Conservation (phyloP, 768 basidiomycete genomes). For the Mrakia hoshinonis region DNA sequence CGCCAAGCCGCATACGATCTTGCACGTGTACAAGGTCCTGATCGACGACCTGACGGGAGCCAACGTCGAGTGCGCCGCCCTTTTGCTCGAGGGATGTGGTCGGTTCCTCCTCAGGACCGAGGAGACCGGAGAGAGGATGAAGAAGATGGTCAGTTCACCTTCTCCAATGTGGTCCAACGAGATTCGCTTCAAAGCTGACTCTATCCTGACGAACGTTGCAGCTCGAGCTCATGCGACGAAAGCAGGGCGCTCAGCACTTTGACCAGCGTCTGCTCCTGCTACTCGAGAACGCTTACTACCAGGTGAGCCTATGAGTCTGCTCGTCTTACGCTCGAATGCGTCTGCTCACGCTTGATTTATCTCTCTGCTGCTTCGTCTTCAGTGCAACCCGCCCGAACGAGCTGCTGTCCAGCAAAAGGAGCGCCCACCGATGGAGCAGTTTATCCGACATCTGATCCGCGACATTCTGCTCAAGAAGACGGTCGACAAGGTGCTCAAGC, state of each 20-base stretch:
- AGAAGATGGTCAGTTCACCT: conserved; percentile 62
- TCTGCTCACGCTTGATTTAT: background rate
- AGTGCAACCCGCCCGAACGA: conserved; percentile 97
- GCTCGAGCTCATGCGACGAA: conserved; percentile 90
- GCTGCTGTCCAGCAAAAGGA: conserved; percentile 76
- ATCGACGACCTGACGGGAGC: conserved; percentile 87
- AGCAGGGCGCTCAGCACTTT: conserved; percentile 85
- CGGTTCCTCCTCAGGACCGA: conserved; percentile 80
- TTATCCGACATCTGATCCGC: conserved; percentile 88
- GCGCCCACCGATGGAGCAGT: conserved; percentile 77
- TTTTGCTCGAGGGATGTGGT: conserved; percentile 87
- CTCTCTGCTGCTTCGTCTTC: background rate
- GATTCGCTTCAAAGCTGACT: background rate
- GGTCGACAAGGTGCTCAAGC: conserved; percentile 89
- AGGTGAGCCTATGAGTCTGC: conserved; percentile 49
- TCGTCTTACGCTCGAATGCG: background rate
- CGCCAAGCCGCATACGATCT: conserved; percentile 78
- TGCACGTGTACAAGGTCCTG: conserved; percentile 95
- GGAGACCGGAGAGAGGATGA: conserved; percentile 75
- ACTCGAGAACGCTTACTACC: conserved; percentile 96
- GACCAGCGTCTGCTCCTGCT: conserved; percentile 81
- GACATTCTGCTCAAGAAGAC: conserved; percentile 87
- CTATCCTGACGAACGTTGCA: conserved; percentile 35
- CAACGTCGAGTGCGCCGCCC: conserved; percentile 86
- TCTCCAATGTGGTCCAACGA: no score